Conservation (phyloP, 805 yeast genomes). For the Debaryomyces castellii region DNA sequence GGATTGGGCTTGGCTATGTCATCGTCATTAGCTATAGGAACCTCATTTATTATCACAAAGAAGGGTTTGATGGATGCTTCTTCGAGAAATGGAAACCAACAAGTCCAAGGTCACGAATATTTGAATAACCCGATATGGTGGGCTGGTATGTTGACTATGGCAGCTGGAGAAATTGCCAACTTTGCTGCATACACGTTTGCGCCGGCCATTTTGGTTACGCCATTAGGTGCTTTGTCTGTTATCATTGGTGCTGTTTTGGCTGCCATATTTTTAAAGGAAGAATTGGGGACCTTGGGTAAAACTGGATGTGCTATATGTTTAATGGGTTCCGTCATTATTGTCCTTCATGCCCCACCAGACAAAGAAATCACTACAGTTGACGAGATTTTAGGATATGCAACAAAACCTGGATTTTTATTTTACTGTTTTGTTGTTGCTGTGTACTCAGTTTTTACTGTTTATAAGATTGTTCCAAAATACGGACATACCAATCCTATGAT, state of each 20-base stretch:
- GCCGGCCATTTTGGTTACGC: conserved; percentile 89
- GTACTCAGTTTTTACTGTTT: conserved; percentile 77
- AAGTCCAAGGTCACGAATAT: conserved; percentile 74
- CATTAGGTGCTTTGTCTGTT: conserved; percentile 86
- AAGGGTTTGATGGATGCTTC: conserved; percentile 78
- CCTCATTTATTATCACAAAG: conserved; percentile 86
- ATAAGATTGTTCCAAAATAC: conserved; percentile 75
- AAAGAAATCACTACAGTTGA: conserved; percentile 85
- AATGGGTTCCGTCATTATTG: conserved; percentile 84
- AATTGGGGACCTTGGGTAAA: conserved; percentile 82
- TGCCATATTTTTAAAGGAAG: conserved; percentile 79
- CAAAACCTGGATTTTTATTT: conserved; percentile 70
- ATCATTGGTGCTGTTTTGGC: conserved; percentile 92
- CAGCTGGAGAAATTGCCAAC: conserved; percentile 86
- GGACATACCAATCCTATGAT: conserved; percentile 85
- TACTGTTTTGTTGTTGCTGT: conserved; percentile 62
- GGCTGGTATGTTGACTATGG: conserved; percentile 90
- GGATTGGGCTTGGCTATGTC: conserved; percentile 87
- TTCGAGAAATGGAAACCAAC: conserved; percentile 51
- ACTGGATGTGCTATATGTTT: conserved; percentile 92
- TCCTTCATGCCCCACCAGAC: conserved; percentile 92
- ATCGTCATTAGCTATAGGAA: conserved; percentile 86
- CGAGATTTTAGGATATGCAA: conserved; percentile 79
- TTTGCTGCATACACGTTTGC: conserved; percentile 96
- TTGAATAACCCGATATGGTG: conserved; percentile 88